Evolutionary conservation across 495 filamentous ascomycete species (phyloP).

Genomic region (Lepidopterella palustris): DNA sequence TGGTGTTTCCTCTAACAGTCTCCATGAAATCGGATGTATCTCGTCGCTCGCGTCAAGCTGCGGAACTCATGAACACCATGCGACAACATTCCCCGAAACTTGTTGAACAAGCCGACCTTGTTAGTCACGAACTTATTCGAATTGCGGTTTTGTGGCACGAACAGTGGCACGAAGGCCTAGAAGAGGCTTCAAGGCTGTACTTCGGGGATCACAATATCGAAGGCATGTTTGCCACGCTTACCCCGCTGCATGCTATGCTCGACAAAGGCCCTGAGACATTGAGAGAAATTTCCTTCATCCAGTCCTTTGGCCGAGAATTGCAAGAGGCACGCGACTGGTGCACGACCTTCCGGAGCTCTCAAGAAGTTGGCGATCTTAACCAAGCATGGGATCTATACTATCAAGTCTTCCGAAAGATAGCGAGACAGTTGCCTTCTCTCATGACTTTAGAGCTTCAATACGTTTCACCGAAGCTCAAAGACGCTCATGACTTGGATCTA

Average conservation of each 20-base stretch:
- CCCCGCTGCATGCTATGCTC: conserved; percentile 84
- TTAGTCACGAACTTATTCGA: conserved; percentile 90
- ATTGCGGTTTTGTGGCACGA: conserved; percentile 98
- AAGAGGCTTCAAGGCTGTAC: conserved; percentile 82
- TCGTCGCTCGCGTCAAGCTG: conserved; percentile 74
- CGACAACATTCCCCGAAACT: conserved; percentile 87
- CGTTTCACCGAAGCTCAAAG: conserved; percentile 84
- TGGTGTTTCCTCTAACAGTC: conserved; percentile 98
- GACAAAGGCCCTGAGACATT: conserved; percentile 87
- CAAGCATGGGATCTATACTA: conserved; percentile 99
- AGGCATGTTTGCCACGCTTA: conserved; percentile 89
- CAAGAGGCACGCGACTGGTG: conserved; percentile 94
- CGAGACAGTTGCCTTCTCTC: conserved; percentile 83
- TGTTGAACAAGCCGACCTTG: conserved; percentile 89
- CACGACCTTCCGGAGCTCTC: conserved; percentile 75
- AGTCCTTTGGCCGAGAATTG: conserved; percentile 91
- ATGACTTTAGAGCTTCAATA: conserved; percentile 92
- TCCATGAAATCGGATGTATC: conserved; percentile 89
- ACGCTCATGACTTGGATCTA: conserved; percentile 75
- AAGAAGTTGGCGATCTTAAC: conserved; percentile 89
- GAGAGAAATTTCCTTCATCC: conserved; percentile 93
- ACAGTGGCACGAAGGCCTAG: conserved; percentile 96
- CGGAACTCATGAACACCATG: conserved; percentile 95
- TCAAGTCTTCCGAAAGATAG: conserved; percentile 91
- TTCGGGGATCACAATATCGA: conserved; percentile 96